A percentile compares a stretch with the other conserved stretches of the same genome.
These are phyloP conservation scores for Nakazawaea wyomingensis DNA, from an alignment of 805 yeast species.

Conservation along the genomic window DNA sequence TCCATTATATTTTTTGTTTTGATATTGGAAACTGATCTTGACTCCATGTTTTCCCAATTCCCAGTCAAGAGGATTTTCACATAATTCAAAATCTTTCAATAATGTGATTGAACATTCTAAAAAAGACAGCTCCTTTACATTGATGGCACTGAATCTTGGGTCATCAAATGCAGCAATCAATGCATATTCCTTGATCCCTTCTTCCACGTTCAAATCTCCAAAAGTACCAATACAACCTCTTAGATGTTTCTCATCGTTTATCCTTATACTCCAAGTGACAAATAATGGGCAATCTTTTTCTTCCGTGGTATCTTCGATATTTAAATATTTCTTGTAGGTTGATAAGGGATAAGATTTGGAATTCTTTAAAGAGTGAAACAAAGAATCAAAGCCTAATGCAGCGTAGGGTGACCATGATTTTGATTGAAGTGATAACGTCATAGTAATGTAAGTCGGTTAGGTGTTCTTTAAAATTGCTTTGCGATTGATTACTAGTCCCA, in stretches of 20 bases:
- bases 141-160: slow-evolving; percentile 67
- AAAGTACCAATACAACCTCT: slow-evolving; percentile 97
- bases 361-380: slow-evolving; percentile 25
- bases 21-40: slow-evolving; percentile 43
- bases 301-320: not conserved
- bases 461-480: no score
- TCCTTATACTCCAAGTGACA: slow-evolving; percentile 74
- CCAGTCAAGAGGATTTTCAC: slow-evolving; percentile 64
- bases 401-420: slow-evolving; percentile 26
- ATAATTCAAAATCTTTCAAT: slow-evolving; percentile 51
- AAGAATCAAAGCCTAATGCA: slow-evolving; percentile 35
- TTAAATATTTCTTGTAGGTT: slow-evolving; percentile 9
- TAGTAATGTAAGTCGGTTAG: no score
- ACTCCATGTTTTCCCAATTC: slow-evolving; percentile 79
- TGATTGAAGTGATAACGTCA: not conserved
- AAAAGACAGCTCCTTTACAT: slow-evolving; percentile 43
- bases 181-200: slow-evolving; percentile 61
- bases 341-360: slow-evolving; percentile 11
- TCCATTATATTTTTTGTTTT: slow-evolving; percentile 47
- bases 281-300: slow-evolving; percentile 53
- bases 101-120: slow-evolving; percentile 61
- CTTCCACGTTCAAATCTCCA: slow-evolving; percentile 41
- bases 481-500: no score
- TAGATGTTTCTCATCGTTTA: slow-evolving; percentile 31
- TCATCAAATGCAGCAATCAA: slow-evolving; percentile 73